phyloP scores from a whole-genome alignment of 192 early-diverging fungal species.

The Funneliformis geosporum region DNA sequence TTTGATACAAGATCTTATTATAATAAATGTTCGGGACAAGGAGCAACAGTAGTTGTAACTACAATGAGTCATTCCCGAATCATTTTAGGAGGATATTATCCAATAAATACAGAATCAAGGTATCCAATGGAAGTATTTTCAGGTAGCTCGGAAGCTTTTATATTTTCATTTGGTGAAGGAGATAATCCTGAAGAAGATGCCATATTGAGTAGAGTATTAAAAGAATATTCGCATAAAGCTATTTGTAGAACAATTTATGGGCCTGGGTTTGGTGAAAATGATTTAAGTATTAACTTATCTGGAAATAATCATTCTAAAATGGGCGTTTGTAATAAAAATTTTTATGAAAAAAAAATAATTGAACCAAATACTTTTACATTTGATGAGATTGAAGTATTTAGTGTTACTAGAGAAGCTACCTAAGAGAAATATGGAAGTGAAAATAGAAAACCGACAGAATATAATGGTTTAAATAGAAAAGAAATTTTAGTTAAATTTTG shows the following conservation, averaged over 20 bases:
- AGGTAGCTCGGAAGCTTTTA: not conserved
- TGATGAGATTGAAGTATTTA: slow-evolving; percentile 15
- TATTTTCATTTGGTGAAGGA: slow-evolving; percentile 26
- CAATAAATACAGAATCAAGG: not conserved
- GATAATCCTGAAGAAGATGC: slow-evolving; percentile 10
- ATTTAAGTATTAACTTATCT: slow-evolving; percentile 3
- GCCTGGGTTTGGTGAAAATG: slow-evolving; percentile 12
- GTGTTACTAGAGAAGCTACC: not conserved
- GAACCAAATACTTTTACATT: not conserved
- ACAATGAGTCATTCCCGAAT: not conserved
- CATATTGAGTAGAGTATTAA: slow-evolving; percentile 1
- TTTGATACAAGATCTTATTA: not conserved
- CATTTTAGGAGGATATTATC: slow-evolving; percentile 29
- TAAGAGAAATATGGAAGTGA: not conserved
- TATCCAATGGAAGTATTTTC: not conserved
- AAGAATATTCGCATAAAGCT: not conserved
- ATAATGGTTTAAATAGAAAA: too few species aligned
- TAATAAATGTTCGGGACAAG: not conserved
- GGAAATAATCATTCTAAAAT: not conserved
- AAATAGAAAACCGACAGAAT: not conserved
- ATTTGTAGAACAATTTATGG: slow-evolving; percentile 1
- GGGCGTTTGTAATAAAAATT: not conserved
- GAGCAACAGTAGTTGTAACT: slow-evolving; percentile 7
- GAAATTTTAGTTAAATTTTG: too few species aligned
- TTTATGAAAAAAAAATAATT: slow-evolving; percentile 18